Percentiles rank a stretch among this genome's conserved stretches.
Evolutionary conservation across 2,329 filamentous ascomycete genomes (phyloP).

Genomic region (Penicillium sp.): DNA sequence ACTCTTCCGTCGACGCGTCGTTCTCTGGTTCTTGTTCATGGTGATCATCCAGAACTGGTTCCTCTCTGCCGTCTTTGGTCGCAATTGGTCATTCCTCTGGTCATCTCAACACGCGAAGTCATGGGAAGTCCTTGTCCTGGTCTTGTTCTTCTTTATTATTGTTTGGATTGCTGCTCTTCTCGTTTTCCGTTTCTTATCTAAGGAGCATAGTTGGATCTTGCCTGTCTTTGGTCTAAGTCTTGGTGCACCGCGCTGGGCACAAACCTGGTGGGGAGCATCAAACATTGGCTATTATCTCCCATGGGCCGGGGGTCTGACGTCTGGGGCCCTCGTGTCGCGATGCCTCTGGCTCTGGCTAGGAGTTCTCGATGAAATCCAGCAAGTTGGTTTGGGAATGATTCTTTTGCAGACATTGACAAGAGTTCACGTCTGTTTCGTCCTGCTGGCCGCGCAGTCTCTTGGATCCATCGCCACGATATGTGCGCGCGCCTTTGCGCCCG

Average conservation of each 20-base stretch:
- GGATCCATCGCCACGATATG: conserved; percentile 64
- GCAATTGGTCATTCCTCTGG: conserved; percentile 65
- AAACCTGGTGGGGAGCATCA: conserved; percentile 66
- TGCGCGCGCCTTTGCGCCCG: conserved; percentile 60
- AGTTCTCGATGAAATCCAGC: conserved; percentile 64
- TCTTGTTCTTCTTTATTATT: conserved; percentile 50
- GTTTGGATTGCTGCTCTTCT: conserved; percentile 53
- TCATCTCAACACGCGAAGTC: conserved; percentile 55
- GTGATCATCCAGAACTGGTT: conserved; percentile 68
- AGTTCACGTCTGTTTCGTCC: conserved; percentile 63
- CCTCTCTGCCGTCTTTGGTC: conserved; percentile 64
- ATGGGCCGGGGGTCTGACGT: conserved; percentile 58
- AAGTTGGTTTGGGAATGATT: conserved; percentile 68
- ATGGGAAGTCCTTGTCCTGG: conserved; percentile 59
- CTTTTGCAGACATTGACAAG: conserved; percentile 65
- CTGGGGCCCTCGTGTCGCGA: conserved; percentile 58
- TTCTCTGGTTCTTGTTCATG: conserved; percentile 66
- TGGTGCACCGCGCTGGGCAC: conserved; percentile 64
- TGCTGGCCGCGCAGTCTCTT: conserved; percentile 61
- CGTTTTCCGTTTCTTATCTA: conserved; percentile 56
- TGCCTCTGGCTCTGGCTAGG: conserved; percentile 68
- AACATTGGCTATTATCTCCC: conserved; percentile 63
- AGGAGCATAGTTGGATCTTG: conserved; percentile 65
- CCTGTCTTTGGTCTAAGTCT: conserved; percentile 68
- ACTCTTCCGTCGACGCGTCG: conserved; percentile 62